These are phyloP conservation scores for Polygonum maritimum DNA, from an alignment of 148 eudicot genomes.

Conservation along the genomic window DNA sequence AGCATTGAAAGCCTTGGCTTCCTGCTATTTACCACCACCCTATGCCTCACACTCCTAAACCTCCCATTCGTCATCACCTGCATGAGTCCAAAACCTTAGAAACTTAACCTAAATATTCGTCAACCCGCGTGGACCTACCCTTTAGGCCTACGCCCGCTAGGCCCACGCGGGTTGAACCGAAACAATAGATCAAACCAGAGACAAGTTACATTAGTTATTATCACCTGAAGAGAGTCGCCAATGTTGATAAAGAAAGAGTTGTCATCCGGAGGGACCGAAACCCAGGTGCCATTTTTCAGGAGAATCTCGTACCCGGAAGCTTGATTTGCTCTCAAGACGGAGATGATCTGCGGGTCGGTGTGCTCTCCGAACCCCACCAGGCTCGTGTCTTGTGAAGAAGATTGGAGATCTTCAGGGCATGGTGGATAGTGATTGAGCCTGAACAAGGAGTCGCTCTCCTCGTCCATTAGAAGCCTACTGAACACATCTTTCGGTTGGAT, in stretches of 20 bases:
- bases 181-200: neutral
- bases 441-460: slow-evolving; percentile 35
- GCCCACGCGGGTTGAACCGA: no score
- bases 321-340: slow-evolving; percentile 46
- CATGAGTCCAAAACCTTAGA: neutral
- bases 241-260: slow-evolving; percentile 39
- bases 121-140: no score
- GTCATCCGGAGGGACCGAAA: slow-evolving; percentile 37
- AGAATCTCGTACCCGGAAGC: slow-evolving; percentile 33
- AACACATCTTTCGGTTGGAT: slow-evolving; percentile 23
- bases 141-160: no score
- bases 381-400: slow-evolving; percentile 15
- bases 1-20: slow-evolving; percentile 64
- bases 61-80: slow-evolving; percentile 80
- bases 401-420: slow-evolving; percentile 24
- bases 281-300: slow-evolving; percentile 36
- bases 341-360: slow-evolving; percentile 65
- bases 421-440: slow-evolving; percentile 57
- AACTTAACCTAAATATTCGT: no score
- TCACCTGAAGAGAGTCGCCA: slow-evolving; percentile 27
- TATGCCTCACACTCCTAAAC: slow-evolving; percentile 60
- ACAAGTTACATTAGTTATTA: neutral
- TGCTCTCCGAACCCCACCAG: slow-evolving; percentile 61
- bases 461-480: slow-evolving; percentile 30
- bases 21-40: slow-evolving; percentile 37